phyloP scores from a whole-genome alignment of 1,284 basidiomycete species.

The Hortiboletus rubellus region DNA sequence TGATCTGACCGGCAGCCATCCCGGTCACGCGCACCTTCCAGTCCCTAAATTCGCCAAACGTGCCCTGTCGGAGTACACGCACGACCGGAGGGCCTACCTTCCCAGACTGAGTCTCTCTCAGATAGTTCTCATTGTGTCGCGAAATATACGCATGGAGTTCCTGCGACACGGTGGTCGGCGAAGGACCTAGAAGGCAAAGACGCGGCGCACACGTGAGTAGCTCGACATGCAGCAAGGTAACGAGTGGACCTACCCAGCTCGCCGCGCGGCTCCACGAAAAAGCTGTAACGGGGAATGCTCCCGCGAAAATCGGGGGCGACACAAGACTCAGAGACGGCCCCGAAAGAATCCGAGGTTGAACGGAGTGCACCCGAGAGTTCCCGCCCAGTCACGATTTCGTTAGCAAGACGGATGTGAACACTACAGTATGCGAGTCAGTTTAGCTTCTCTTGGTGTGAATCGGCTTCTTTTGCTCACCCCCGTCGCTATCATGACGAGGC shows the following conservation, averaged over 20 bases:
- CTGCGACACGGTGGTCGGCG: neutral
- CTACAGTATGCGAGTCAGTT: neutral
- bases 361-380: conserved; percentile 19
- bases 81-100: conserved; percentile 13
- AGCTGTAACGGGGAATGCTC: conserved; percentile 19
- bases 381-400: conserved; percentile 21
- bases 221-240: neutral
- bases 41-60: conserved; percentile 22
- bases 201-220: neutral
- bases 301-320: conserved; percentile 19
- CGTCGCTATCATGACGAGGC: conserved; percentile 13
- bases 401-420: conserved; percentile 20
- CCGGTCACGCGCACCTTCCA: conserved; percentile 17
- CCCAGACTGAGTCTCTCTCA: conserved; percentile 5
- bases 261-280: conserved; percentile 22
- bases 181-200: neutral
- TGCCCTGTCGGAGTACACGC: conserved; percentile 19
- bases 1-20: conserved; percentile 17
- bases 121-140: conserved; percentile 20
- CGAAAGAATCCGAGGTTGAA: conserved; percentile 16
- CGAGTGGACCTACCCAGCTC: conserved; percentile 4
- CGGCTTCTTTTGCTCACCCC: conserved; percentile 15
- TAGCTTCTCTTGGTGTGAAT: neutral
- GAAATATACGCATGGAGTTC: conserved; percentile 13
- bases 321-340: conserved; percentile 21